Evolutionary conservation across 306 rosid species (phyloP).

Genomic region (cucumber (Cucumis sativus)): DNA sequence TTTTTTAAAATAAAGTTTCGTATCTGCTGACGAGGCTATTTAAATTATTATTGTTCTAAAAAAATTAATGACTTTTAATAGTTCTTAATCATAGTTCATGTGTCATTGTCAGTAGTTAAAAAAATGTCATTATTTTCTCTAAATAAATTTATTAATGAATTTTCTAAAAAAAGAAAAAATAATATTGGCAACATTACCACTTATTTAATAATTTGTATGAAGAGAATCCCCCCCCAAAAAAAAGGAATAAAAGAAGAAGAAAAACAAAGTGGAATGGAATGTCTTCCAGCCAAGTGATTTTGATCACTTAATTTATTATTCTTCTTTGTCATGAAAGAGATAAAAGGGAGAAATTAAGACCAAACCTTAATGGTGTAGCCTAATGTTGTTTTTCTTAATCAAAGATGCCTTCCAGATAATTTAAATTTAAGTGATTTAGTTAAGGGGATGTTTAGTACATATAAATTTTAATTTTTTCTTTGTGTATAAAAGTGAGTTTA

Average conservation of each 20-base stretch:
- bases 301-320: not conserved
- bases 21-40: not conserved
- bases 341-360: too few species aligned
- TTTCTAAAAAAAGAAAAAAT: not conserved
- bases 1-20: not conserved
- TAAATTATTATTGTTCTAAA: not conserved
- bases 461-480: not conserved
- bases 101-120: not conserved
- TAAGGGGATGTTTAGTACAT: not conserved
- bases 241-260: not conserved
- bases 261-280: not conserved
- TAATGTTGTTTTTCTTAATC: not conserved
- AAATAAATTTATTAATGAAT: not conserved
- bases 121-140: not conserved
- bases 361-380: not conserved
- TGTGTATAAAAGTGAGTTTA: not conserved
- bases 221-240: not conserved
- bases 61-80: not conserved
- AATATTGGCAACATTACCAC: too few species aligned
- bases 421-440: not conserved
- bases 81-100: not conserved
- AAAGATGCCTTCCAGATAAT: not conserved
- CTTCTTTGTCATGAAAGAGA: too few species aligned
- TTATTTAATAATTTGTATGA: not conserved
- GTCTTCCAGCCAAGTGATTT: not conserved